Base-by-base conservation (phyloP, 2,329 filamentous ascomycete species). In the Phialophora verrucosa region DNA sequence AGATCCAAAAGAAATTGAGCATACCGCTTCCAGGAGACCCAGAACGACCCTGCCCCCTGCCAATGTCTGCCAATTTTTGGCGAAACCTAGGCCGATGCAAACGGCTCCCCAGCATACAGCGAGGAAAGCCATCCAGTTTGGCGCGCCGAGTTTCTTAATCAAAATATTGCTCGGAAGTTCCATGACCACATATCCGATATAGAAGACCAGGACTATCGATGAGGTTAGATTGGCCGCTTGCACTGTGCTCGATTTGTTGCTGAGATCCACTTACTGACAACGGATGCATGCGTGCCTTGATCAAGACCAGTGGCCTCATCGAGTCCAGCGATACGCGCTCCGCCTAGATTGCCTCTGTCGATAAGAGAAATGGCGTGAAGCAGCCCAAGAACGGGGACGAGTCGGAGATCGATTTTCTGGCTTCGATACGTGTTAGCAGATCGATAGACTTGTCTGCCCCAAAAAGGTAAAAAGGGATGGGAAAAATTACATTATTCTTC, bases 121-220 rank as follows among this genome's bases (percentile, higher is more conserved):
- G 12, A 69, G 25, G n/a, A 32, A 42, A 3, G 62, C 27, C 27
- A 69, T 25, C 67, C 67, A 69, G 11, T 55, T 32, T 29, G 56
- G 44, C 8, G 62, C 25, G 7, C 70, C 64, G 59, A 64, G 17
- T n/a, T 66, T 70, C 60, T 78, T 79, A 62, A 83, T 73, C 5
- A 83, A 66, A 12, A 83, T 69, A 69, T 83, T 83, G 14, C 55
- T 75, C 0, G 89, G 89, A 8, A 91, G 78, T 74, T 91, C 88
- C 72, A 90, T 91, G 8, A 84, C 82, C 51, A 91, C 88, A 73
- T 84, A 87, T 6, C 88, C 83, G 64, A 91, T 83, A 14, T 88
- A 91, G 76, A 91, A 91, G 74, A 91, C 89, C 77, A 91, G 89
- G 64, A 91, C 91, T 65, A 56, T 17, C 27, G 27, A 29, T 29